A percentile compares a stretch with the other conserved stretches of the same genome.
These are phyloP conservation scores for Aspergillus avenaceus DNA, from an alignment of 495 filamentous ascomycete species.

Conservation along the genomic window DNA sequence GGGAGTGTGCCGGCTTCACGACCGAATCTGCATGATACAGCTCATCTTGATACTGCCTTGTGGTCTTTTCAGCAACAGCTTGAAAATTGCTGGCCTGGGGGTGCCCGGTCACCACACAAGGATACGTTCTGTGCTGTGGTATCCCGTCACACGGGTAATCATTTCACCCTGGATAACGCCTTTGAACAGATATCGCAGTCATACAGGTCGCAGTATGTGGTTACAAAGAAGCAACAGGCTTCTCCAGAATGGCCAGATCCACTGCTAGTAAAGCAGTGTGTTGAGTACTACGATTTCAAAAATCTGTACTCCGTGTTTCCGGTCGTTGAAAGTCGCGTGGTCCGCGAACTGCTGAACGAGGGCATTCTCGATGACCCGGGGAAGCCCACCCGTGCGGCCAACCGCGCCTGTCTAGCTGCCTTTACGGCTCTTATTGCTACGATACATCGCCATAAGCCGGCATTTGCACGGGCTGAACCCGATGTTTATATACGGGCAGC, in stretches of 20 bases:
- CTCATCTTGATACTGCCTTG: not conserved
- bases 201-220: conserved; percentile 4
- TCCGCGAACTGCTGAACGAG: conserved; percentile 14
- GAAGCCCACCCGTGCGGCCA: conserved; percentile 8
- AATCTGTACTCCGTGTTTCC: conserved; percentile 26
- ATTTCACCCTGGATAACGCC: not conserved
- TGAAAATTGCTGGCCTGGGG: not conserved
- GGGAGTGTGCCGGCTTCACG: not conserved
- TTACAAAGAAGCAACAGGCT: not conserved
- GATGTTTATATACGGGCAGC: conserved; percentile 22
- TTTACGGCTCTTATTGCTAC: conserved; percentile 25
- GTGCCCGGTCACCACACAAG: not conserved
- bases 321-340: conserved; percentile 14
- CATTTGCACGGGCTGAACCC: conserved; percentile 16
- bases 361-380: conserved; percentile 10
- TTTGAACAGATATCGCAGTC: conserved; percentile 1
- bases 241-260: conserved; percentile 15
- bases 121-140: not conserved
- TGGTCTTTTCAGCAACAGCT: not conserved
- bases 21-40: not conserved
- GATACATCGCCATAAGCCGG: conserved; percentile 21
- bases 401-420: conserved; percentile 19
- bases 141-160: not conserved
- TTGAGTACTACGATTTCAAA: conserved; percentile 18
- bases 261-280: conserved; percentile 15